Percentiles rank a stretch among this genome's conserved stretches.
Evolutionary conservation across 768 basidiomycete species (phyloP).

Genomic region (Mycena alexandri): DNA sequence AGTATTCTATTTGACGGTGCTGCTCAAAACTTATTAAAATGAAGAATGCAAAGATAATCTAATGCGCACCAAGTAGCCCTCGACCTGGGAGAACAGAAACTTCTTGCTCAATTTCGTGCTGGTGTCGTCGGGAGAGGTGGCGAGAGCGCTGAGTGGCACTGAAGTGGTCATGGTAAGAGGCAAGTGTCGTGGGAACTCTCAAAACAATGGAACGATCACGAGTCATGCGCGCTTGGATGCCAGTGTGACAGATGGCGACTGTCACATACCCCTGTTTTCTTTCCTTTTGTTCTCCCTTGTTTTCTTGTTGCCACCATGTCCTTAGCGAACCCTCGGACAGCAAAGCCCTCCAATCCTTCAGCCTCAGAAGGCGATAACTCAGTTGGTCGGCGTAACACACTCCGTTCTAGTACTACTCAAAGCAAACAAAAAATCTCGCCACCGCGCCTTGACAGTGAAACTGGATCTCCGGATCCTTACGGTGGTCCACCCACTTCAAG

Average conservation of each 20-base stretch:
- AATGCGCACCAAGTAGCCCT: background rate
- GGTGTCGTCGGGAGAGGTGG: background rate
- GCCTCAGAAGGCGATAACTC: no score
- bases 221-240: constrained; percentile 8
- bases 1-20: constrained; percentile 12
- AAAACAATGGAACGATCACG: constrained; percentile 4
- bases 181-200: constrained; percentile 1
- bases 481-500: no score
- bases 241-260: constrained; percentile 8
- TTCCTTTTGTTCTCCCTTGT: background rate
- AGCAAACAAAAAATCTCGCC: no score
- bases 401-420: no score
- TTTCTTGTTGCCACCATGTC: no score
- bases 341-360: no score
- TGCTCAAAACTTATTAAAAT: background rate
- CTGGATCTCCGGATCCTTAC: no score
- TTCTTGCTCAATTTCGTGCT: background rate
- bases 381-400: no score
- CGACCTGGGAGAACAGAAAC: background rate
- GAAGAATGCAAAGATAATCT: background rate
- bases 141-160: constrained; percentile 9
- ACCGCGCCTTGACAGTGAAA: no score
- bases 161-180: background rate
- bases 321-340: no score
- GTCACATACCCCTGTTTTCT: constrained; percentile 9